phyloP scores from a whole-genome alignment of 2,329 filamentous ascomycete species.

The Pseudogymnoascus sp. region DNA sequence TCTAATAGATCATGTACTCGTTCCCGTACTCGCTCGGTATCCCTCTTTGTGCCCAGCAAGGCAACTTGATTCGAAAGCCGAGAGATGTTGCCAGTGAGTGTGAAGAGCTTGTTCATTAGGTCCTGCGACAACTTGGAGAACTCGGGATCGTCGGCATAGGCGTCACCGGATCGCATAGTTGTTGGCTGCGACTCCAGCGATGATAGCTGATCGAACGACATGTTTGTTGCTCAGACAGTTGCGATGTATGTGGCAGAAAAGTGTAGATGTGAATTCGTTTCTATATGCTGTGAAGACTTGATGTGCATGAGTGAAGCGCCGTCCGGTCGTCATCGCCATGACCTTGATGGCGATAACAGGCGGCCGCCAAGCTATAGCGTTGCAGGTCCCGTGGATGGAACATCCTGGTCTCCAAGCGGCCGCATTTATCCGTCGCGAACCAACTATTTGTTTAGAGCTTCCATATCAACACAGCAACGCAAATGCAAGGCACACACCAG shows the following conservation, averaged over 20 bases:
- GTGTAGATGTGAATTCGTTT: neutral
- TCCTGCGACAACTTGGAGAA: conserved; percentile 77
- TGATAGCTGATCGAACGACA: conserved; percentile 88
- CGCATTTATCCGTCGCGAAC: conserved; percentile 8
- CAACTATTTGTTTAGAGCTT: conserved; percentile 10
- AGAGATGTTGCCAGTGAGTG: conserved; percentile 78
- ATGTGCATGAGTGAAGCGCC: neutral
- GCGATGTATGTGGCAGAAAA: neutral
- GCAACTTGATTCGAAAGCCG: conserved; percentile 76
- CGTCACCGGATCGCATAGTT: conserved; percentile 57
- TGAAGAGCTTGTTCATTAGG: conserved; percentile 82
- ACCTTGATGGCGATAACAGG: conserved; percentile 10
- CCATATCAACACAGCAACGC: conserved; percentile 6
- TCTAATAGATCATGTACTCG: conserved; percentile 81
- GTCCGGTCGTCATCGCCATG: conserved; percentile 8
- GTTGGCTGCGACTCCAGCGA: conserved; percentile 75
- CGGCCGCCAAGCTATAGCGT: neutral
- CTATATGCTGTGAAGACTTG: neutral
- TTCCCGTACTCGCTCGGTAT: conserved; percentile 85
- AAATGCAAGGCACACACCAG: neutral
- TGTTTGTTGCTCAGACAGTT: conserved; percentile 31
- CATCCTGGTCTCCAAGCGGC: conserved; percentile 6
- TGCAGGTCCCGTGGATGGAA: conserved; percentile 6
- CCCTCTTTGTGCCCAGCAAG: conserved; percentile 79
- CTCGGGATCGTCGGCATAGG: conserved; percentile 87